Evolutionary conservation across 352 stramenopile genomes (phyloP).

Genomic region (Pythium scleroteichum): DNA sequence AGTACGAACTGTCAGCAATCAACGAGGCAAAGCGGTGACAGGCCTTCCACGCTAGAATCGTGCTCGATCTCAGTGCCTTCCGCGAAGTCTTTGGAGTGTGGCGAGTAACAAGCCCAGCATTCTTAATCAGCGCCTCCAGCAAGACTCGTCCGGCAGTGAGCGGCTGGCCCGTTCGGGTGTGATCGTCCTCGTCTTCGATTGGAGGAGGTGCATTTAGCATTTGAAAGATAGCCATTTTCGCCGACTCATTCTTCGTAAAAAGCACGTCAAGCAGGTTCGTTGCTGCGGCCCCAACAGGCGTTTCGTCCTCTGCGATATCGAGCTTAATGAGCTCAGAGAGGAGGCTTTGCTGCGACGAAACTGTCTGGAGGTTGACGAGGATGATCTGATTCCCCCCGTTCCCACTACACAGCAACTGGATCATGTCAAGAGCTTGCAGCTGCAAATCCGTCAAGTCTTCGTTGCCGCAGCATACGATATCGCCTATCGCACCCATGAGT

Average conservation of each 20-base stretch:
- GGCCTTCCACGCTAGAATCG: constrained; percentile 62
- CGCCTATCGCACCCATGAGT: constrained; percentile 61
- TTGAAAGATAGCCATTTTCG: constrained; percentile 72
- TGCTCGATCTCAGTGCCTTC: constrained; percentile 11
- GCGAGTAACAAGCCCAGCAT: constrained; percentile 43
- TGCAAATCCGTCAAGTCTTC: constrained; percentile 53
- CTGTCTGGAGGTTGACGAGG: constrained; percentile 57
- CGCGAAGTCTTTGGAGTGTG: constrained; percentile 18
- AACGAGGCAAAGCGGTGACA: constrained; percentile 56
- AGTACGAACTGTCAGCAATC: constrained; percentile 53
- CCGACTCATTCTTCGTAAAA: constrained; percentile 63
- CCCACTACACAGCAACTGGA: constrained; percentile 49
- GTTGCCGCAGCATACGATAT: constrained; percentile 61
- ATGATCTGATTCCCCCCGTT: constrained; percentile 77
- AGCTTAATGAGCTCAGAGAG: constrained; percentile 58
- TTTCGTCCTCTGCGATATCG: constrained; percentile 63
- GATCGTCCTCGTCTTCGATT: constrained; percentile 26
- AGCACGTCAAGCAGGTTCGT: constrained; percentile 60
- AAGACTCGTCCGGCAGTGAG: constrained; percentile 48
- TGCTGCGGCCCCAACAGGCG: constrained; percentile 52
- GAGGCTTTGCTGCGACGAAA: constrained; percentile 44
- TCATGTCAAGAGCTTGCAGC: constrained; percentile 62
- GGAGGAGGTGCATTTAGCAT: constrained; percentile 55
- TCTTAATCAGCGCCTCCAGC: constrained; percentile 50
- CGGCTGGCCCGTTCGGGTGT: not conserved